phyloP scores from a whole-genome alignment of 2,329 filamentous ascomycete genomes.

The Cladophialophora yegresii region DNA sequence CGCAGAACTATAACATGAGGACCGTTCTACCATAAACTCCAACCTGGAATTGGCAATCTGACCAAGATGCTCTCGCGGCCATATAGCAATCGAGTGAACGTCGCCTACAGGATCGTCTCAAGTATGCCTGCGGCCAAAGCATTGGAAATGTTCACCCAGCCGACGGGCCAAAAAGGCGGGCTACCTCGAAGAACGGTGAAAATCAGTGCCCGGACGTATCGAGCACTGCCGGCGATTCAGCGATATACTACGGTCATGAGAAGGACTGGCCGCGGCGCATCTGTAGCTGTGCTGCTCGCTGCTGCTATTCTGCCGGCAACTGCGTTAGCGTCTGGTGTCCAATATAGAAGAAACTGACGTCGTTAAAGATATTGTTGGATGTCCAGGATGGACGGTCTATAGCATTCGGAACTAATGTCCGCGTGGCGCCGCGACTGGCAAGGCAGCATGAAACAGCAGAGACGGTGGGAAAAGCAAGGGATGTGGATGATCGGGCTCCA shows the following conservation, averaged over 20 bases:
- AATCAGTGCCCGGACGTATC: neutral
- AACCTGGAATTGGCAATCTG: neutral
- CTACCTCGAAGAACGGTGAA: neutral
- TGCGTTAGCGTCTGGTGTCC: constrained; percentile 1
- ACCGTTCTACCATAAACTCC: neutral
- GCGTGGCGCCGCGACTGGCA: constrained; percentile 23
- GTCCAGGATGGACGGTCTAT: constrained; percentile 14
- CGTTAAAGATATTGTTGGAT: neutral
- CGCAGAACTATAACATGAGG: neutral
- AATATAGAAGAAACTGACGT: neutral
- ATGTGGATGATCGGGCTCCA: constrained; percentile 22
- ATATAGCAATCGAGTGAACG: neutral
- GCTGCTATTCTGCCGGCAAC: constrained; percentile 16
- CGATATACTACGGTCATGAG: constrained; percentile 9
- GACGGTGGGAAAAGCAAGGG: constrained; percentile 16
- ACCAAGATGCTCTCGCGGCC: neutral
- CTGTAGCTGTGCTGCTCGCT: constrained; percentile 20
- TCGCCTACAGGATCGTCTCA: neutral
- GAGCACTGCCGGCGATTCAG: constrained; percentile 7
- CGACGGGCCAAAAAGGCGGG: neutral
- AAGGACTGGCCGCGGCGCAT: constrained; percentile 14
- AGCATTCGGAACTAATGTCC: constrained; percentile 13
- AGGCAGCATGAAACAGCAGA: constrained; percentile 14
- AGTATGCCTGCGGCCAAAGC: neutral
- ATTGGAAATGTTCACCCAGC: neutral